A percentile compares a stretch with the other conserved stretches of the same genome.
Conservation (phyloP, 1,139 yeast species). For the Lizanozyma gosingica region DNA sequence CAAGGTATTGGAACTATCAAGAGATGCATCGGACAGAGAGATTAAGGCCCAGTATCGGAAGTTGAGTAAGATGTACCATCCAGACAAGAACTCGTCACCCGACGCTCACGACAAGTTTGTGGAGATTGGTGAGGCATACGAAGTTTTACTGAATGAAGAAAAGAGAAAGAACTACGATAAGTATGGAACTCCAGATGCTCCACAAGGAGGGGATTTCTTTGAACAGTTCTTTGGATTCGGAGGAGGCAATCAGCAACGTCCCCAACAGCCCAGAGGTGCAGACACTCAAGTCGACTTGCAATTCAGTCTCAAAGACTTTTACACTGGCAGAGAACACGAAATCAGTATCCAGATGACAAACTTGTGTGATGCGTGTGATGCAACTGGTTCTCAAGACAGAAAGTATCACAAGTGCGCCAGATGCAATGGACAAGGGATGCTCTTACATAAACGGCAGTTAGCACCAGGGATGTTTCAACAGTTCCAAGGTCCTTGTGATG, state of each 20-base stretch:
- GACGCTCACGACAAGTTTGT: conserved; percentile 80
- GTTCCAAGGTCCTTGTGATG: conserved; percentile 68
- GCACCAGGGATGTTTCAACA: conserved; percentile 91
- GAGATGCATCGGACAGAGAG: conserved; percentile 67
- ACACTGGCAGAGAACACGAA: conserved; percentile 53
- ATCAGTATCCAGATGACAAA: conserved; percentile 65
- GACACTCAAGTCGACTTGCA: conserved; percentile 50
- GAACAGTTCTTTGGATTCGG: conserved; percentile 69
- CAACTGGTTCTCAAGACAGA: conserved; percentile 81
- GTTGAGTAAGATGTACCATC: conserved; percentile 82
- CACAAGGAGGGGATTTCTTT: conserved; percentile 48
- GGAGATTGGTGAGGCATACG: conserved; percentile 91
- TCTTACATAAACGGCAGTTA: conserved; percentile 60
- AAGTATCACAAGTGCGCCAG: conserved; percentile 49
- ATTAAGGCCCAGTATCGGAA: conserved; percentile 82
- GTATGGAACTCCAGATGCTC: conserved; percentile 78
- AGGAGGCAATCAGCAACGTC: conserved; percentile 30
- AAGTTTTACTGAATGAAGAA: conserved; percentile 67
- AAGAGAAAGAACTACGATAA: conserved; percentile 67
- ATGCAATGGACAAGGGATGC: conserved; percentile 72
- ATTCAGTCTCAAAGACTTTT: conserved; percentile 57
- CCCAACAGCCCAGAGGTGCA: conserved; percentile 51
- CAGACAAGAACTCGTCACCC: conserved; percentile 83
- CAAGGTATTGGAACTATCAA: conserved; percentile 54
- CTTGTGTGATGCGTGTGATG: conserved; percentile 68